Evolutionary conservation across 228 moss, liverwort and hornwort species (phyloP).

Genomic region (Sphagnum fallax): DNA sequence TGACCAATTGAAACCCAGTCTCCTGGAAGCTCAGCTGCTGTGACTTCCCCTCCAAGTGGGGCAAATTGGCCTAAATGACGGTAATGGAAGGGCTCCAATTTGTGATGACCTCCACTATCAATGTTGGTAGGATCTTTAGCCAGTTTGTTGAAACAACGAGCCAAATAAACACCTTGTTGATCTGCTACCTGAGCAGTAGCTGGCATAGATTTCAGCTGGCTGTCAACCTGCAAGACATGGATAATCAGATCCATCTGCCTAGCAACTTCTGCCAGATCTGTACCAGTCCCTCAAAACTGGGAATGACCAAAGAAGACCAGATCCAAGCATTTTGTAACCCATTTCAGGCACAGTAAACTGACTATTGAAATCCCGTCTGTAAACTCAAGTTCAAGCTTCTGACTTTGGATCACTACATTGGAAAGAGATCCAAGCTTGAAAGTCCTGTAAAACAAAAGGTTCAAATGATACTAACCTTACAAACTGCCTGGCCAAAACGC

Average conservation of each 20-base stretch:
- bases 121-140: conserved; percentile 16
- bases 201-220: conserved; percentile 31
- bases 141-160: conserved; percentile 29
- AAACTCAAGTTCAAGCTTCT: no score
- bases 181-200: conserved; percentile 51
- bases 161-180: conserved; percentile 39
- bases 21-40: conserved; percentile 47
- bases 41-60: conserved; percentile 34
- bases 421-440: no score
- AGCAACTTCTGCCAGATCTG: no score
- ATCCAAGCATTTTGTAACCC: no score
- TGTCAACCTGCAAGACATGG: conserved; percentile 5
- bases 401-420: no score
- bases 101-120: conserved; percentile 30
- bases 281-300: no score
- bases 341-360: no score
- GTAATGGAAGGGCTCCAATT: conserved; percentile 33
- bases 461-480: conserved; percentile 21
- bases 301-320: no score
- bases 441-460: no score
- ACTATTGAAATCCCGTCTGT: no score
- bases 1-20: conserved; percentile 51
- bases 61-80: conserved; percentile 50
- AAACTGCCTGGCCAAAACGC: conserved; percentile 35
- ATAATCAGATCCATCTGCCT: no score